Base-by-base conservation (phyloP, 768 basidiomycete genomes). In the Trametes cinnabarina region DNA sequence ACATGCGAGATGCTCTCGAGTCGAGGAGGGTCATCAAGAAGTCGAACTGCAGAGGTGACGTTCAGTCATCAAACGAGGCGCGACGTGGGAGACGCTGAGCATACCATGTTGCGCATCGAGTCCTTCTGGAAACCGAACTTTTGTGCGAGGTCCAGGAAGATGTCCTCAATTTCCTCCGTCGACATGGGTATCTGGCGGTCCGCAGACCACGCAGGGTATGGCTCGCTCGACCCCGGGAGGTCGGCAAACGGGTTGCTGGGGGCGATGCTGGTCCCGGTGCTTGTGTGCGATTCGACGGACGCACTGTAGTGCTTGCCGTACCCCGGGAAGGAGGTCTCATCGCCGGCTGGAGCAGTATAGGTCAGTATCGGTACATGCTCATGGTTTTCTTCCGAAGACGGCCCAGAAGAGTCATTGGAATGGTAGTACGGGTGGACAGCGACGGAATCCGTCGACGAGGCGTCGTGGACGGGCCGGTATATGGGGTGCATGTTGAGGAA, bases 91-190 rank as follows among this genome's bases (percentile, higher is more conserved):
- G 22, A 32, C 10, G 35, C 23, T 47, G 28, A 25, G 77, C 79
- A 43, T 62, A 87, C 90, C 89, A 91, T 95, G 78, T 94, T 98
- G 47, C 94, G 85, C 92, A 94, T 94, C 11, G 90, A 93, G 71
- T 95, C 94, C 42, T 88, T 82, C 75, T 95, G 97, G 73, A 99
- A 99, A 55, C 97, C 97, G 71, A 99, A 99, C 76, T 99, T 99
- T 77, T 98, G 94, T 41, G 94, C 88, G 59, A 99, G 84, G 74
- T 99, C 97, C 66, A 98, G 87, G 71, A 98, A 93, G 62, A 99
- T 96, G 72, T 98, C 97, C 73, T 98, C 97, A 56, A 98, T 98
- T 73, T 98, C 96, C 72, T 99, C 97, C 61, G 90, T 94, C 39
- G 94, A 94, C 71, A 99, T 89, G 61, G 97, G 97, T 61, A 97